Evolutionary conservation across 2,329 filamentous ascomycete genomes (phyloP), one percentile per base, ranked within the genome.

Genomic region (Huntiella bhutanensis): DNA sequence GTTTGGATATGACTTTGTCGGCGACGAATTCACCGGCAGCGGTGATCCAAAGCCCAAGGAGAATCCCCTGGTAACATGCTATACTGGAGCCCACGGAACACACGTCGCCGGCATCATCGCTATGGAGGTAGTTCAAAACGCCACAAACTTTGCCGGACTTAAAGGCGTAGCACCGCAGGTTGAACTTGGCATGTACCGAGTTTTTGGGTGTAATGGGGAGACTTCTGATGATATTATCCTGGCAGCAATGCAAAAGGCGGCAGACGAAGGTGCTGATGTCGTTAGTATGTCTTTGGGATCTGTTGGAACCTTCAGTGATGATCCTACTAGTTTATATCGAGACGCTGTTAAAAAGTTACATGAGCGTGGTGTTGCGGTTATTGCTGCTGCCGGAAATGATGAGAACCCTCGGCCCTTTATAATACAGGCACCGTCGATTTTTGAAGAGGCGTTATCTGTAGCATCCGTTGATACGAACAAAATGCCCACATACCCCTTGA

Each of bases 1-100:
- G 2, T 70, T 67, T 48, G 75, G 77, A 13, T 63, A 63, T 32
- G 73, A 76, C 52, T 61, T 76, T 35, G 67, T 76, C 15, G 75
- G 73, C 12, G 72, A 78, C 46, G 60, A 60, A 39, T 73, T 69
- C 56, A 55, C 1, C 61, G 64, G 12, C 2, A 28, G 19, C 8
- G 35, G n/a, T 43, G 54, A 57, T 45, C 59, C 62, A 22, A 60
- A 62, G 32, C 60, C 60, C 0, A 57, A 59, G 54, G 60, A 10
- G 53, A 56, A 47, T 34, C 50, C 47, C 17, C 48, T 46, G 17
- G 34, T 40, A 17, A 49, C 50, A 8, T 51, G 50, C 28, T 43
- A 46, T 8, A 22, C 12, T 15, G 50, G 50, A 36, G 59, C 59
- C 0, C 61, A 63, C 33, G 61, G 61, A 1, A 64, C 60, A 3